Evolutionary conservation across 306 rosid genomes (phyloP), one percentile per base, ranked within the genome.

Genomic region (Morella rubra): DNA sequence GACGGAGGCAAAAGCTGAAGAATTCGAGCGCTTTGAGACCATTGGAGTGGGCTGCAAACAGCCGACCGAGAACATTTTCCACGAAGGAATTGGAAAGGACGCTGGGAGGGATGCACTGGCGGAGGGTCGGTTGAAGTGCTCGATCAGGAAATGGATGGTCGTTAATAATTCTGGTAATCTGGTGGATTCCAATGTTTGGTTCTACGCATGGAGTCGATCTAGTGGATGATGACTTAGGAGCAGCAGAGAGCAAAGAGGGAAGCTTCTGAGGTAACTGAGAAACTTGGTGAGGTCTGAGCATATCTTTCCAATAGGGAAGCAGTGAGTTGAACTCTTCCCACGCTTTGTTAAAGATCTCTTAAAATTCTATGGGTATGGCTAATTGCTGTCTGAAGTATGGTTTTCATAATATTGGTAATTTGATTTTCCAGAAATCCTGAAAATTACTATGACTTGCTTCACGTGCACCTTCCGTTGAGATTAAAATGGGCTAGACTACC

Each of bases 21-120:
- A 95, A 88, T 41, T 92, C 97, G 51, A 92, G 76, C 32, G 93
- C 98, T 47, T 92, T 92, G 22, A 95, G 97, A 61, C 97, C 98
- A 59, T 92, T 95, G 67, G 89, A 83, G 70, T 95, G 97, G 4
- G 97, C 83, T 37, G 97, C 90, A 49, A 95, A 95, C 14, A 95
- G 84, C 54, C 87, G 83, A 14, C 89, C 91, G 0, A 92, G 89
- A 71, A 92, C 87, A 19, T 79, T 82, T 68, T 90, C 88, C 4
- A 88, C 85, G 37, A 90, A 76, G 32, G 72, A 53, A 60, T 83
- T 72, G 44, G 93, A 73, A 45, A 87, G 82, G 72, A 79, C 73
- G 51, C 81, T 66, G 52, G 86, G 85, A 68, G 93, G 90, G 73
- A 89, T 88, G 76, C 73, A 62, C 9, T 42, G 84, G 60, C 84